These are phyloP conservation scores for Parathielavia appendiculata DNA, from an alignment of 495 filamentous ascomycete species.

Conservation along the genomic window DNA sequence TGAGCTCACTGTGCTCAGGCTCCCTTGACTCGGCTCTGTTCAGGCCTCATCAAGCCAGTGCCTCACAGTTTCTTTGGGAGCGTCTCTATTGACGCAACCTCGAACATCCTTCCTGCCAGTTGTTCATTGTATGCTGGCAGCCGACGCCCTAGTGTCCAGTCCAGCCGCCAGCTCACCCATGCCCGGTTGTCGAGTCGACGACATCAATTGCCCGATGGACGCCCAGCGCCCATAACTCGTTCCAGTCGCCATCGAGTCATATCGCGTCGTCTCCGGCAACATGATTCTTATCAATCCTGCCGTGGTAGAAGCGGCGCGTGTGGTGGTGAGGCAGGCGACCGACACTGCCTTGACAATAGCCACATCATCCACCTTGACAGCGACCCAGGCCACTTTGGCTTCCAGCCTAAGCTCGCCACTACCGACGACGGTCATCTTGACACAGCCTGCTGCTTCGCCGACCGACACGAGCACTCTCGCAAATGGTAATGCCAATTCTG, in stretches of 20 bases:
- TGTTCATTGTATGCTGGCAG: conserved; percentile 7
- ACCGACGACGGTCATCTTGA: neutral
- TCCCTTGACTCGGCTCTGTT: conserved; percentile 13
- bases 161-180: conserved; percentile 11
- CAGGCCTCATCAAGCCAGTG: conserved; percentile 19
- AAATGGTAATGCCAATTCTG: conserved; percentile 13
- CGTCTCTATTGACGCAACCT: conserved; percentile 15
- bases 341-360: conserved; percentile 1
- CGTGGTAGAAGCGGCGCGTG: conserved; percentile 25
- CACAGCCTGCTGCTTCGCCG: neutral
- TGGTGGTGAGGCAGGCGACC: conserved; percentile 27
- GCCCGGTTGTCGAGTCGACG: conserved; percentile 10
- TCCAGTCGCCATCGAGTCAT: conserved; percentile 18
- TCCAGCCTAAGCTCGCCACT: conserved; percentile 3
- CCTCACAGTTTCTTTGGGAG: conserved; percentile 19
- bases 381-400: neutral
- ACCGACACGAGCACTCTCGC: conserved; percentile 11
- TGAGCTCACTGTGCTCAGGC: conserved; percentile 20
- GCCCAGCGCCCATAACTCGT: conserved; percentile 22
- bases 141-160: neutral
- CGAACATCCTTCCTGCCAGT: neutral
- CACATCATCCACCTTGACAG: neutral
- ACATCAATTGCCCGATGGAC: conserved; percentile 29
- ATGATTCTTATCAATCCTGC: conserved; percentile 30
- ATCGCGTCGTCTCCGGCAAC: conserved; percentile 16